Evolutionary conservation across 1,284 basidiomycete species (phyloP).

Genomic region (Cutaneotrichosporon sp.): DNA sequence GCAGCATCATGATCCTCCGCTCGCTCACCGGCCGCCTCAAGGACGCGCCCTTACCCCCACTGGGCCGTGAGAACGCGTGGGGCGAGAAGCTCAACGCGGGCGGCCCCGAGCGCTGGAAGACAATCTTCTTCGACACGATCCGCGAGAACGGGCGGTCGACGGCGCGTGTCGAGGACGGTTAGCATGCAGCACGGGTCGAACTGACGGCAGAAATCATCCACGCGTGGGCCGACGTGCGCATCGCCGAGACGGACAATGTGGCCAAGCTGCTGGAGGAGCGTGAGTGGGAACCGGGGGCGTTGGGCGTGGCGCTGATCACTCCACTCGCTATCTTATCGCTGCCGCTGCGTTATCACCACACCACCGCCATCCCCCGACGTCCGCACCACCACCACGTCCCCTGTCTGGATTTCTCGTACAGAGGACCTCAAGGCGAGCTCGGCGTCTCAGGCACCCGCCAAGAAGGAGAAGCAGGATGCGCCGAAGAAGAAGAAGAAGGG

Average conservation of each 20-base stretch:
- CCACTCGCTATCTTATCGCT: not conserved
- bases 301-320: not conserved
- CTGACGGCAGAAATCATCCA: conserved; percentile 42
- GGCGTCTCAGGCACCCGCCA: conserved; percentile 36
- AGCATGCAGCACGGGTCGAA: conserved; percentile 9
- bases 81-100: conserved; percentile 42
- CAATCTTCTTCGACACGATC: conserved; percentile 50
- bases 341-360: not conserved
- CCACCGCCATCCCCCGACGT: not conserved
- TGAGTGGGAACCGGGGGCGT: conserved; percentile 16
- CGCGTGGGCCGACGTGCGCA: conserved; percentile 50
- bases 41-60: conserved; percentile 43
- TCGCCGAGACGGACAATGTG: conserved; percentile 49
- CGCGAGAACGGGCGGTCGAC: conserved; percentile 43
- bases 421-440: conserved; percentile 44
- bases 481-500: conserved; percentile 47
- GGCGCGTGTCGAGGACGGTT: conserved; percentile 48
- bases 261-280: conserved; percentile 46
- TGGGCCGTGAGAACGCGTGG: conserved; percentile 45
- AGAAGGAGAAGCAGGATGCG: conserved; percentile 29
- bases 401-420: conserved; percentile 12
- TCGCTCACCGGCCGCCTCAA: conserved; percentile 38
- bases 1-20: conserved; percentile 49
- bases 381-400: not conserved
- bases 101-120: conserved; percentile 40